Conservation (phyloP, 805 yeast species). For the Yamadazyma scolyti region DNA sequence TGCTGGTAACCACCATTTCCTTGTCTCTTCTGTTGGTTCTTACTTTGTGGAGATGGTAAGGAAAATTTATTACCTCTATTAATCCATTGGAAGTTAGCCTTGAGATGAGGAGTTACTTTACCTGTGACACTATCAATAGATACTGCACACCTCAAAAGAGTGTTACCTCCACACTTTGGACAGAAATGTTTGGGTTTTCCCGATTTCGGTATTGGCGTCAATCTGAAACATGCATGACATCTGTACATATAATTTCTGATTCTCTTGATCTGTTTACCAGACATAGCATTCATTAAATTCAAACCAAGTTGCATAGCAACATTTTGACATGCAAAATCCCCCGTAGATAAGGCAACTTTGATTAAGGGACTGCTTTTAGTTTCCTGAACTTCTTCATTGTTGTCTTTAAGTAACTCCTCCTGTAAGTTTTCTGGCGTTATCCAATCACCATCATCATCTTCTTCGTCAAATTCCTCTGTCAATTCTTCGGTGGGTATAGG, state of each 20-base stretch:
- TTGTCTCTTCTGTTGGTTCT: constrained; percentile 61
- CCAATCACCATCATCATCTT: constrained; percentile 87
- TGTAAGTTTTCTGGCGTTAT: constrained; percentile 83
- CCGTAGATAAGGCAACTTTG: constrained; percentile 84
- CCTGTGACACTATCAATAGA: constrained; percentile 79
- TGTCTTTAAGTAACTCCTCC: constrained; percentile 66
- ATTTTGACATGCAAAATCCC: constrained; percentile 97
- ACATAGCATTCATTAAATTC: constrained; percentile 75
- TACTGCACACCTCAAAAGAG: constrained; percentile 86
- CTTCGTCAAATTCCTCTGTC: constrained; percentile 60
- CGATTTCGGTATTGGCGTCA: constrained; percentile 72
- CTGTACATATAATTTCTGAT: constrained; percentile 91
- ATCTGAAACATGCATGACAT: constrained; percentile 93
- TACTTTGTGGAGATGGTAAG: constrained; percentile 83
- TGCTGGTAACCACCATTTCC: constrained; percentile 84
- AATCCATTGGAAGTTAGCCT: constrained; percentile 91
- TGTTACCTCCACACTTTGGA: constrained; percentile 92
- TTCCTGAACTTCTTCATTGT: constrained; percentile 51
- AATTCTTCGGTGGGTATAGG: no score
- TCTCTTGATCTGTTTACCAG: constrained; percentile 81
- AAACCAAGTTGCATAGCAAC: constrained; percentile 89
- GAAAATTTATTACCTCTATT: constrained; percentile 81
- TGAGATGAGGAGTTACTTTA: constrained; percentile 79
- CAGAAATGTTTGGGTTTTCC: constrained; percentile 86
- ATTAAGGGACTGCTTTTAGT: constrained; percentile 32